Evolutionary conservation across 805 yeast genomes (phyloP).

Genomic region (Saturnispora zaruensis): DNA sequence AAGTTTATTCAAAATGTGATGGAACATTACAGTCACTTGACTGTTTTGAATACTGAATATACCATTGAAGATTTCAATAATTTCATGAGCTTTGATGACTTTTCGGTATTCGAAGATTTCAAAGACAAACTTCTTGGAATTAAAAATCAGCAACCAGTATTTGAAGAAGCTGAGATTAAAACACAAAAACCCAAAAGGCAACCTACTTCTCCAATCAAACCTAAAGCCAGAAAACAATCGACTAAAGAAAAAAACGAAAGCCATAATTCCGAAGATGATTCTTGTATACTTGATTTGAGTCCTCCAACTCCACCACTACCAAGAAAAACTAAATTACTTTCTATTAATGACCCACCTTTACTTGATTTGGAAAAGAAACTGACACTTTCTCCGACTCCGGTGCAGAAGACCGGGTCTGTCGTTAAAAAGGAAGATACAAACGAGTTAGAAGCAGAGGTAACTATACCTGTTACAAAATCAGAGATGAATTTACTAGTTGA

Average conservation of each 20-base stretch:
- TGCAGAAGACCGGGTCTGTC: neutral
- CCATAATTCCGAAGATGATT: neutral
- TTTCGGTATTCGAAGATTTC: slow-evolving; percentile 20
- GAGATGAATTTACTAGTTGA: slow-evolving; percentile 7
- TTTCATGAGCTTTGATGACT: slow-evolving; percentile 21
- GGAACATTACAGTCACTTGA: slow-evolving; percentile 17
- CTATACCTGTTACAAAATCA: slow-evolving; percentile 7
- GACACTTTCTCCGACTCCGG: slow-evolving; percentile 1
- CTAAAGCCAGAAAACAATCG: neutral
- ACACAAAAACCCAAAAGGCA: neutral
- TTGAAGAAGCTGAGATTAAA: neutral
- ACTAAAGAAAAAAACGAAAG: neutral
- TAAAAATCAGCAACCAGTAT: neutral
- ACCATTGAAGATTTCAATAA: slow-evolving; percentile 20
- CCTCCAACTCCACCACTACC: slow-evolving; percentile 18
- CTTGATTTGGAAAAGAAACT: neutral
- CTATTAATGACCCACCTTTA: slow-evolving; percentile 1
- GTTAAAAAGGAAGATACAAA: neutral
- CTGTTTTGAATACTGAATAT: slow-evolving; percentile 13
- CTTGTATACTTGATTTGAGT: neutral
- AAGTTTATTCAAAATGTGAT: slow-evolving; percentile 23
- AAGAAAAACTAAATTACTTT: slow-evolving; percentile 11
- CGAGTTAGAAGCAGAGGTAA: neutral
- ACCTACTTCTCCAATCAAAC: slow-evolving; percentile 8
- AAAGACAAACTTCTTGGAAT: slow-evolving; percentile 13